Conservation (phyloP, 106 monocot species). For the Dactylorhiza incarnata region DNA sequence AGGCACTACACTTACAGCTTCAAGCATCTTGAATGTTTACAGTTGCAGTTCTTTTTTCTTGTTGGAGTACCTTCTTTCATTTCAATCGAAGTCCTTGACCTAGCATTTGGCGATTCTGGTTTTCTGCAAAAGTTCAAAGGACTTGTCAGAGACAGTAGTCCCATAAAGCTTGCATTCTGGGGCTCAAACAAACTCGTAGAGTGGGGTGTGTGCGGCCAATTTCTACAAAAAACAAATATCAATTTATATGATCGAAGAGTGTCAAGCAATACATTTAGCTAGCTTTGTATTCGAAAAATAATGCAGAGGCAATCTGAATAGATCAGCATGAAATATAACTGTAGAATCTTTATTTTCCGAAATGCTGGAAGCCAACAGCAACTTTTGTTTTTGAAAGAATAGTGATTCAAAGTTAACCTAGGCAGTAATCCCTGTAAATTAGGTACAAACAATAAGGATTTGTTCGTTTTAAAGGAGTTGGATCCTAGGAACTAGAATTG, state of each 20-base stretch:
- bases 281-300: background rate
- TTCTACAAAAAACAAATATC: background rate
- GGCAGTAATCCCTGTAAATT: background rate
- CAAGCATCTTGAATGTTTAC: slow-evolving; percentile 88
- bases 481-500: no score
- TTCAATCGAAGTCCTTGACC: slow-evolving; percentile 49
- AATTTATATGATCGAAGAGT: background rate
- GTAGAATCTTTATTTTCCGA: background rate
- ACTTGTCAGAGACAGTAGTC: background rate
- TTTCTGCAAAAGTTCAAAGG: slow-evolving; percentile 43
- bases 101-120: slow-evolving; percentile 75
- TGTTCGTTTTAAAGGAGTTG: no score
- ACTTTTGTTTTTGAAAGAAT: background rate
- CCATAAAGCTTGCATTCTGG: background rate
- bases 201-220: background rate
- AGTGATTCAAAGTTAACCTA: background rate
- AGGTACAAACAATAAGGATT: background rate
- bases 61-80: slow-evolving; percentile 86
- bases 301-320: background rate
- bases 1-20: slow-evolving; percentile 68
- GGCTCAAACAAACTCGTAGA: background rate
- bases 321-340: background rate
- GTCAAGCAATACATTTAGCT: background rate
- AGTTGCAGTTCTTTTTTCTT: slow-evolving; percentile 91
- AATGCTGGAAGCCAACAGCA: background rate